Base-by-base conservation (phyloP, 1,284 basidiomycete species). In the Schizophyllum commune region DNA sequence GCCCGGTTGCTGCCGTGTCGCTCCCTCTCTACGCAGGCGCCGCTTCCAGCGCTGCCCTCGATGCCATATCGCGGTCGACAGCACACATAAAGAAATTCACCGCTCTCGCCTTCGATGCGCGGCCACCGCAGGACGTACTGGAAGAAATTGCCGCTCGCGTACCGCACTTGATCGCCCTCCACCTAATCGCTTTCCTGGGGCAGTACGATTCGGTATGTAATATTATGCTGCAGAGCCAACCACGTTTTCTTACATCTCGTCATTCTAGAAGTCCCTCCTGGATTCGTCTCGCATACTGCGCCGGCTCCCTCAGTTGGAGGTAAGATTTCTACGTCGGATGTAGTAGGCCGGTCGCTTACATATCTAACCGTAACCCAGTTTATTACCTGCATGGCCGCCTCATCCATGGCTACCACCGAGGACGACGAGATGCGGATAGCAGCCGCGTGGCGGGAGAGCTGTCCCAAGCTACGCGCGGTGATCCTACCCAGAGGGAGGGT, bases 1-100 rank as follows among this genome's bases (percentile, higher is more conserved):
- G 85, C 3, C 83, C 84, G 0, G 69, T 87, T 13, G 73, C 78
- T 59, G 71, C 73, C 39, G 81, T 81, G 5, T 83, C 83, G 2
- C 74, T 85, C 59, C 82, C 84, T 11, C 71, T 86, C 20, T 81
- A 79, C 64, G 73, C 78, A 0, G 73, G 75, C 2, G 72, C 39
- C 9, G 39, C 39, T 2, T 47, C 39, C 2, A 47, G 39, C 17
- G 39, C 39, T 3, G 39, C 39, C 3, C 39, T 47, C 4, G 39
- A 47, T 47, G 39, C 39, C 17, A 47, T 47, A 13, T 11, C 39
- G 8, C 39, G 39, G 39, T 47, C 39, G 17, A 17, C 39, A 8
- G 39, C 39, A 2, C 39, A 47, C 13, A 17, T 47, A 2, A 47
- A 47, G 17, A 47, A 47, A 17, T 17, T 47, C 3, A 47, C 39